Conservation (phyloP, 1,139 yeast genomes). For the Candida mesenterica region DNA sequence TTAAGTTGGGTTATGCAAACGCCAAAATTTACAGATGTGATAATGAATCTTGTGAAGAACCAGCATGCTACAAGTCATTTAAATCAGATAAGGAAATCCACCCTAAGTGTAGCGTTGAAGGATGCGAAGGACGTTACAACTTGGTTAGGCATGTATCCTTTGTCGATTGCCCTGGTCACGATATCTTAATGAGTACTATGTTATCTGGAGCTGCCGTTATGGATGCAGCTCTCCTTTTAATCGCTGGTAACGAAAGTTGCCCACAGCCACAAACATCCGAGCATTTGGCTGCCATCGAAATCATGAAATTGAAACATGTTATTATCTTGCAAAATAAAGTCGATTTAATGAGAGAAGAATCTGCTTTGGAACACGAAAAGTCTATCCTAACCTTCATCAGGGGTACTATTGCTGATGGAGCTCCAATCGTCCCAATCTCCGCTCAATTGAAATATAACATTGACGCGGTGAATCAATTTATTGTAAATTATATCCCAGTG, state of each 20-base stretch:
- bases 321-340: slow-evolving; percentile 97
- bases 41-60: slow-evolving; percentile 84
- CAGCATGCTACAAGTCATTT: slow-evolving; percentile 92
- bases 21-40: slow-evolving; percentile 96
- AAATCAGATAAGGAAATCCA: slow-evolving; percentile 92
- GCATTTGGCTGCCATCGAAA: slow-evolving; percentile 98
- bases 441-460: slow-evolving; percentile 98
- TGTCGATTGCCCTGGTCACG: slow-evolving; percentile 99
- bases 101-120: slow-evolving; percentile 87
- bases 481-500: slow-evolving; percentile 92
- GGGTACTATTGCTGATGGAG: slow-evolving; percentile 98
- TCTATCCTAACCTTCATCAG: slow-evolving; percentile 88
- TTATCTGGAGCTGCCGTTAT: slow-evolving; percentile 99
- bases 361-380: slow-evolving; percentile 93
- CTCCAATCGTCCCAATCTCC: slow-evolving; percentile 97
- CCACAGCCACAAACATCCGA: slow-evolving; percentile 99
- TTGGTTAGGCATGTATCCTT: slow-evolving; percentile 95
- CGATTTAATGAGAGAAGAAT: slow-evolving; percentile 96
- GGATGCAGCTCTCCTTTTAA: slow-evolving; percentile 96
- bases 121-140: slow-evolving; percentile 80
- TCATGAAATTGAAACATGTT: slow-evolving; percentile 96
- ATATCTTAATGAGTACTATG: slow-evolving; percentile 99
- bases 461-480: slow-evolving; percentile 96
- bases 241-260: slow-evolving; percentile 98
- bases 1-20: slow-evolving; percentile 97